phyloP scores from a whole-genome alignment of 1,284 basidiomycete species.

The Mycosarcoma maydis region DNA sequence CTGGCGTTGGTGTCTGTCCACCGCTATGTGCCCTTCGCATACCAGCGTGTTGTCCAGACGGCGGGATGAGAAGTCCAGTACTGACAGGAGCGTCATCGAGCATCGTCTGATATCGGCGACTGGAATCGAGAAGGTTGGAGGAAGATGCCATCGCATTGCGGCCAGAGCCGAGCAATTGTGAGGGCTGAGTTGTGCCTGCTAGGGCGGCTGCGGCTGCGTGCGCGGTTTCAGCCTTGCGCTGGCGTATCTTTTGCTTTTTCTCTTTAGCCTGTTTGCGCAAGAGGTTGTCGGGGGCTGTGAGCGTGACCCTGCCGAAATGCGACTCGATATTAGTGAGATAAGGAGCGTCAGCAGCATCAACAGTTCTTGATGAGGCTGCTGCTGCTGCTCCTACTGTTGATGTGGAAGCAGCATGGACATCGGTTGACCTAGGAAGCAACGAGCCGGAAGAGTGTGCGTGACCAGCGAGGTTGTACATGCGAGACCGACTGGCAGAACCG shows the following conservation, averaged over 20 bases:
- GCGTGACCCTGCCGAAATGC: conserved; percentile 58
- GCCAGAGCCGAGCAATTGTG: not conserved
- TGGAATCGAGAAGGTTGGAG: conserved; percentile 28
- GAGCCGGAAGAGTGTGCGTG: conserved; percentile 47
- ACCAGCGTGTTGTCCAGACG: conserved; percentile 12
- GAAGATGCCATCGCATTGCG: conserved; percentile 9
- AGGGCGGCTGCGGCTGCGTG: conserved; percentile 41
- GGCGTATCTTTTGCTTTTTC: conserved; percentile 48
- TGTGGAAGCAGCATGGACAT: conserved; percentile 25
- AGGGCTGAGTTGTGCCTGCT: conserved; percentile 17
- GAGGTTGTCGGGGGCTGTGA: conserved; percentile 65
- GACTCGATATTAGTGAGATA: conserved; percentile 58
- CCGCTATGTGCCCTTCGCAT: conserved; percentile 43
- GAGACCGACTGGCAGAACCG: conserved; percentile 23
- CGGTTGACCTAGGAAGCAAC: conserved; percentile 36
- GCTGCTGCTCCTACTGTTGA: conserved; percentile 8
- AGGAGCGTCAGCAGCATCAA: conserved; percentile 49
- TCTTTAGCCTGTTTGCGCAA: conserved; percentile 57
- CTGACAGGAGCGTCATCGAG: conserved; percentile 23
- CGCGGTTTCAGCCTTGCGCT: conserved; percentile 49
- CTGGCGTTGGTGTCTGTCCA: conserved; percentile 28
- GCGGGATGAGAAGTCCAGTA: conserved; percentile 11
- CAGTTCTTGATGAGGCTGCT: conserved; percentile 1
- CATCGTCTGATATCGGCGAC: conserved; percentile 29
- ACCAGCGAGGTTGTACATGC: conserved; percentile 46